Base-by-base conservation (phyloP, 768 basidiomycete genomes). In the Pleurotus giganteus region DNA sequence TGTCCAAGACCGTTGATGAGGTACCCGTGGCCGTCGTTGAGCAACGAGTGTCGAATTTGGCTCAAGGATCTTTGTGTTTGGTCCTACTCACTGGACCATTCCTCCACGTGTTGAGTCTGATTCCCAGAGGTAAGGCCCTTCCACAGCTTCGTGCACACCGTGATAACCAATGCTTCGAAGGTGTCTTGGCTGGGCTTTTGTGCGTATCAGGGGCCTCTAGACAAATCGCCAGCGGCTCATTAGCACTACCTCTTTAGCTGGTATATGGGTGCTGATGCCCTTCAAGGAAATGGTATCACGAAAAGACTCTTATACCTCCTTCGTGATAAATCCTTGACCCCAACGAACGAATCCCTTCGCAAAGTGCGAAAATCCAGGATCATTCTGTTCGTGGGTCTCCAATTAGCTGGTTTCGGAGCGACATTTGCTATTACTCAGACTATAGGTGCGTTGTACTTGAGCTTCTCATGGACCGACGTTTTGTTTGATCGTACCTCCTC, bases 371-470 rank as follows among this genome's bases (percentile, higher is more conserved):
- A 82, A 63, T 85, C 84, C 0, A 77, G 89, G 26, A 81, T 96
- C 45, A 53, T 86, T 26, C 67, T 91, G 9, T 97, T 91, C 67
- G 69, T 92, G 4, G 67, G 70, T 13, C 74, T 95, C 31, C 90
- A 97, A 66, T 79, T 96, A 28, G 59, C 87, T 5, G 91, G 87
- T 2, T 98, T 97, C 61, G 93, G 87, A 0, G 85, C 85, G 2
- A 94, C 94, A 0, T 93, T 96, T 66, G 89, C 91, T 6, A 85
- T 97, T 58, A 93, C 91, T 0, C 94, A 97, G 65, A 95, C 93
- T 1, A 83, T 89, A 56, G 91, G 91, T 91, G 58, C 17, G 17
- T 29, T n/a, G n/a, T n/a, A 43, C 15, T 53, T 26, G n/a, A 12
- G 46, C 17, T 23, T 41, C 65, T 66, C 72, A n/a, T 75, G 75